Percentiles rank a stretch among this genome's conserved stretches.
phyloP scores from a whole-genome alignment of 2,329 filamentous ascomycete genomes.

The Penicillium paneum region DNA sequence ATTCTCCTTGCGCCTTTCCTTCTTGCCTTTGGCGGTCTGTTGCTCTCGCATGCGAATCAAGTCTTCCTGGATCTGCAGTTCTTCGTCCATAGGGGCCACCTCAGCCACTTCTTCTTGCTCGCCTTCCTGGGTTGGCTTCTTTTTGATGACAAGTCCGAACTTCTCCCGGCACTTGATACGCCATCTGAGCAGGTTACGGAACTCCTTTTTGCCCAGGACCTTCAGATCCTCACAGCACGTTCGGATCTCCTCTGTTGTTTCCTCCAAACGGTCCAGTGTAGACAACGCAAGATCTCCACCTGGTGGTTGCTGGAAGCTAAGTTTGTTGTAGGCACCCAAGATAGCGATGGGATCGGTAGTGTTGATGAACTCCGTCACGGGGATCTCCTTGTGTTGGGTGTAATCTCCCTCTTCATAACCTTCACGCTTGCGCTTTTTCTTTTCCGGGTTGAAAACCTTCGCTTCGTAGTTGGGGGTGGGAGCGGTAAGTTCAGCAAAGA shows the following conservation, averaged over 20 bases:
- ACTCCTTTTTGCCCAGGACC: constrained; percentile 89
- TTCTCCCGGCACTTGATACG: constrained; percentile 82
- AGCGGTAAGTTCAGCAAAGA: constrained; percentile 88
- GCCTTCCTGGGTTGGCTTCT: constrained; percentile 51
- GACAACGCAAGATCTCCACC: constrained; percentile 84
- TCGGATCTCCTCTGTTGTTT: constrained; percentile 80
- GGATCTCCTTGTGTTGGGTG: constrained; percentile 83
- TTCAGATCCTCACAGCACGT: constrained; percentile 79
- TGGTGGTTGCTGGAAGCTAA: constrained; percentile 75
- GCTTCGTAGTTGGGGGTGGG: constrained; percentile 92
- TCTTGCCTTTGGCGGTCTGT: constrained; percentile 72
- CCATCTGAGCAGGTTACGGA: constrained; percentile 86
- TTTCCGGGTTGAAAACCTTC: constrained; percentile 94
- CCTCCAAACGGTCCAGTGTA: constrained; percentile 78
- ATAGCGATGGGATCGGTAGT: constrained; percentile 91
- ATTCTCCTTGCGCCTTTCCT: constrained; percentile 81
- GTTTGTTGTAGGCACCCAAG: constrained; percentile 76
- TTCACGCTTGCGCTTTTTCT: constrained; percentile 95
- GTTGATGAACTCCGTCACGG: constrained; percentile 90
- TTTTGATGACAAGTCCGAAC: constrained; percentile 81
- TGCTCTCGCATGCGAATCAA: constrained; percentile 77
- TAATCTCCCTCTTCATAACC: constrained; percentile 97
- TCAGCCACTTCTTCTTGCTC: constrained; percentile 72
- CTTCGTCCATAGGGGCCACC: constrained; percentile 89
- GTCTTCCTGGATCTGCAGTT: constrained; percentile 84